A percentile compares a stretch with the other conserved stretches of the same genome.
Conservation (phyloP, 352 stramenopile genomes). For the Pythium rhizo-oryzae region DNA sequence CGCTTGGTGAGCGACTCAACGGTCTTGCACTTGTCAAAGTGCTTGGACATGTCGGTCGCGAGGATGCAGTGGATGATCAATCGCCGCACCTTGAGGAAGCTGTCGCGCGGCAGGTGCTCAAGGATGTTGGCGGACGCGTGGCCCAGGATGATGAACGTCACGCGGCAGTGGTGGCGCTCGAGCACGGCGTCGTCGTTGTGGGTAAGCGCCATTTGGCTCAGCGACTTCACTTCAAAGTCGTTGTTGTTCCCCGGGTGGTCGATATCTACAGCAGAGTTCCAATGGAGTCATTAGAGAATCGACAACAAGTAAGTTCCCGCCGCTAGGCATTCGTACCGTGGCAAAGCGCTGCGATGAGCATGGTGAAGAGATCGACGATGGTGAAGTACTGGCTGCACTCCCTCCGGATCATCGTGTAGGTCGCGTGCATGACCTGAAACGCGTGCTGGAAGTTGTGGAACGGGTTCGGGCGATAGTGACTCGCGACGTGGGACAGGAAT, state of each 20-base stretch:
- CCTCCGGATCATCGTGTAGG: slow-evolving; percentile 58
- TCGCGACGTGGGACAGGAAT: slow-evolving; percentile 44
- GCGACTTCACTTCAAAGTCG: slow-evolving; percentile 79
- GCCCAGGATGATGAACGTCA: slow-evolving; percentile 79
- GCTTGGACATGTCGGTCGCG: slow-evolving; percentile 76
- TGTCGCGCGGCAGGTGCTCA: slow-evolving; percentile 49
- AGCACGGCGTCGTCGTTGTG: slow-evolving; percentile 87
- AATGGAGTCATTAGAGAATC: too few relatives aligned
- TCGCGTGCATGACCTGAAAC: slow-evolving; percentile 64
- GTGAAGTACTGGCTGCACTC: slow-evolving; percentile 67
- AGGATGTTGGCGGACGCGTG: slow-evolving; percentile 76
- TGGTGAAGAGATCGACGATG: slow-evolving; percentile 68
- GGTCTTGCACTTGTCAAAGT: slow-evolving; percentile 75
- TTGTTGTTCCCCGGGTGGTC: slow-evolving; percentile 88
- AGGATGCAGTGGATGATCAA: slow-evolving; percentile 76
- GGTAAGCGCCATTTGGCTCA: slow-evolving; percentile 75
- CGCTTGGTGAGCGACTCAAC: slow-evolving; percentile 64
- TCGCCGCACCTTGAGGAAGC: slow-evolving; percentile 55
- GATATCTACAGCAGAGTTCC: slow-evolving; percentile 39
- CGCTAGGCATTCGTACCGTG: slow-evolving; percentile 35
- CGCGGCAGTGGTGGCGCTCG: slow-evolving; percentile 78
- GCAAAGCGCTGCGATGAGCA: slow-evolving; percentile 71
- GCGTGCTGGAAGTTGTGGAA: slow-evolving; percentile 86
- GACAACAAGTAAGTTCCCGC: background rate
- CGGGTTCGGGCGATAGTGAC: slow-evolving; percentile 74